These are phyloP conservation scores for Populus hybrid DNA, from an alignment of 441 rosid genomes.

Conservation along the genomic window DNA sequence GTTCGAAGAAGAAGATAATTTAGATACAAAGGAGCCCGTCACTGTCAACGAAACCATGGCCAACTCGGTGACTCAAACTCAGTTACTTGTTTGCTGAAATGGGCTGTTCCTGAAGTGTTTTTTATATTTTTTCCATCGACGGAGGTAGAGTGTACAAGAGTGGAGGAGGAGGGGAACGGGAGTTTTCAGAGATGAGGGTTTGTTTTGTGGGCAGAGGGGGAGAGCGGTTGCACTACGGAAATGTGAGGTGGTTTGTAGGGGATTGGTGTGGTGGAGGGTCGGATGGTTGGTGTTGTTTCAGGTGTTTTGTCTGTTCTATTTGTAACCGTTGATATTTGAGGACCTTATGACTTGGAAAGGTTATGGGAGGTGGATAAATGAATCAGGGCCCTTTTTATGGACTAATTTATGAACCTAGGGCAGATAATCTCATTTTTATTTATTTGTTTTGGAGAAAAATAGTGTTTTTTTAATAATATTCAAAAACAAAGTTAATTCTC, in stretches of 20 bases:
- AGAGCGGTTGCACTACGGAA: constrained; percentile 8
- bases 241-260: neutral
- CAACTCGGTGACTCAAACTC: neutral
- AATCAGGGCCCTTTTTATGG: neutral
- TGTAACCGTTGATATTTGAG: neutral
- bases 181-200: constrained; percentile 31
- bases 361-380: neutral
- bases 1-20: constrained; percentile 18
- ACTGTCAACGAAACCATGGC: constrained; percentile 49
- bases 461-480: no score
- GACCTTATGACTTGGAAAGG: neutral
- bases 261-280: neutral
- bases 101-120: neutral
- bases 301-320: neutral
- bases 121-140: constrained; percentile 12
- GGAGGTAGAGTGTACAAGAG: neutral
- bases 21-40: constrained; percentile 37
- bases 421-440: neutral
- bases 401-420: neutral
- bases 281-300: neutral
- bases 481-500: neutral
- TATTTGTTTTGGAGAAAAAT: no score
- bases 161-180: neutral
- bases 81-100: neutral
- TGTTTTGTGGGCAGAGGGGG: neutral